Evolutionary conservation across 345 rosid genomes (phyloP), one percentile per base, ranked within the genome.

Genomic region (Lepidium didymum): DNA sequence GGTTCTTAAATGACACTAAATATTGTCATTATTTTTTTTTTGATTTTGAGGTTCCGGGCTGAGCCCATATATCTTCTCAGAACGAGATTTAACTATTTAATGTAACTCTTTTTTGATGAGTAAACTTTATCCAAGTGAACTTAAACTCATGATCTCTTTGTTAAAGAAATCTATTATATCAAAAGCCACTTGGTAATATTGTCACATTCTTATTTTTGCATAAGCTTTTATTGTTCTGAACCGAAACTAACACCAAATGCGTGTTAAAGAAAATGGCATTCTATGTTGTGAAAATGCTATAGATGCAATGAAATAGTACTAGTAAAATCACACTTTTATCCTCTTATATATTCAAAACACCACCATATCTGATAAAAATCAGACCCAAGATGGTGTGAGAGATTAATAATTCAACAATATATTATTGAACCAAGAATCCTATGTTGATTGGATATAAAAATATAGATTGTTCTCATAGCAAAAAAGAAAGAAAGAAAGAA

Each of bases 351-450:
- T 4, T 29, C 33, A 7, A 9, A 1, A 63, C 21, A 35, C 56
- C 21, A 35, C 56, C 8, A 43, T 18, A 18, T 45, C 33, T 5
- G 33, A 19, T 33, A 13, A 18, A 45, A 21, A 37, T 56, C 13
- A 45, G 18, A 44, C 45, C 56, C 6, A 58, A 16, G 74, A 40
- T 60, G 51, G 66, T 58, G 34, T 47, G 42, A 37, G 8, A 42
- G 19, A 42, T 54, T 54, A 13, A 23, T 23, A 50, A 51, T 4
- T 69, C 16, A 11, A 49, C 60, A 16, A 13, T 25, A 42, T 27
- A 42, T 7, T 27, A 52, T 7, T 43, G 68, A 53, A 70, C 62
- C 49, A 62, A 43, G 68, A 43, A 70, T 62, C 68, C 46, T 52
- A 62, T 62, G 73, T 25, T 58, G 37, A 55, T 34, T 54, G 35